phyloP scores from a whole-genome alignment of 2,329 filamentous ascomycete species.

The Tolypocladium sp. region DNA sequence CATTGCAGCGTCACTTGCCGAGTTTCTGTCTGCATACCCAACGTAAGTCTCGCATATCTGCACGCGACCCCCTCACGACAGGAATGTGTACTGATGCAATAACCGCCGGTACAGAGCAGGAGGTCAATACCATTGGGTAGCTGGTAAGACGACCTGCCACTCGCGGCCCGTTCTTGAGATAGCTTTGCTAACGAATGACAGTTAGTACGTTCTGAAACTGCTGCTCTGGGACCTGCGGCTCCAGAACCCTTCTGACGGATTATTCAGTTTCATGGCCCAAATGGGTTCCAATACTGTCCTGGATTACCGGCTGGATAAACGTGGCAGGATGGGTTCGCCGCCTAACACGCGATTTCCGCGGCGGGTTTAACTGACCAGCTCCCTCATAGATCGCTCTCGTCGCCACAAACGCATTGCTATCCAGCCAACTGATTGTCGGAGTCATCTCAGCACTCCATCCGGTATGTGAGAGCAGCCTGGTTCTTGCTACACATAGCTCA shows the following conservation, averaged over 20 bases:
- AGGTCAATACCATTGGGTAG: conserved; percentile 65
- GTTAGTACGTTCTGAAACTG: neutral
- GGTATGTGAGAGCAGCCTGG: neutral
- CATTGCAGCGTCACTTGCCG: conserved; percentile 57
- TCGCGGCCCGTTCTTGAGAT: conserved; percentile 39
- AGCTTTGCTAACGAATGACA: conserved; percentile 24
- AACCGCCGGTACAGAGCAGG: conserved; percentile 25
- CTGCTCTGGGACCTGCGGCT: neutral
- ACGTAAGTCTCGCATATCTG: conserved; percentile 14
- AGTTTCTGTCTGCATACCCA: conserved; percentile 57
- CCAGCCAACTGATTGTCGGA: conserved; percentile 56
- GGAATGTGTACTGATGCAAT: neutral
- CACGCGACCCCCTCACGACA: neutral
- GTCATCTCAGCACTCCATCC: conserved; percentile 53
- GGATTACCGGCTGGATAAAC: conserved; percentile 49
- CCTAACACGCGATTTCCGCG: neutral
- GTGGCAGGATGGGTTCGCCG: conserved; percentile 49
- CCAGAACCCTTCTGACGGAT: neutral
- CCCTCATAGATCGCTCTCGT: conserved; percentile 43
- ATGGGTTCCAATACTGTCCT: conserved; percentile 17
- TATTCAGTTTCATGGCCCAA: conserved; percentile 12
- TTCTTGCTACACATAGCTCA: neutral
- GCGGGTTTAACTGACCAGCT: neutral
- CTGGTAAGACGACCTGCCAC: conserved; percentile 38
- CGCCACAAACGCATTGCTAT: conserved; percentile 58